phyloP scores from a whole-genome alignment of 1,284 basidiomycete species.

The Ceraceosorus guamensis region DNA sequence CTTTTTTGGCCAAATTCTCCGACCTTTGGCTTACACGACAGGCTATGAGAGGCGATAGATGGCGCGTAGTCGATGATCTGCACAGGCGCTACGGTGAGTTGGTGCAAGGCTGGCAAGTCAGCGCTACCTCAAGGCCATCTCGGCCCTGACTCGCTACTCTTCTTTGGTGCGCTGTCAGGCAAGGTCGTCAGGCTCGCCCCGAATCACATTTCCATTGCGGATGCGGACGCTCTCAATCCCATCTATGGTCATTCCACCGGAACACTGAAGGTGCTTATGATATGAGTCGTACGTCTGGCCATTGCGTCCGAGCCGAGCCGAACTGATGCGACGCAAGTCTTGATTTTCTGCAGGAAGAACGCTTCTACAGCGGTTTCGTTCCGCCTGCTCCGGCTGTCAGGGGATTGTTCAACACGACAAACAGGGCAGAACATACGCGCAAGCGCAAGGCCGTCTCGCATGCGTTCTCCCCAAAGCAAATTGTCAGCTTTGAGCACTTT shows the following conservation, averaged over 20 bases:
- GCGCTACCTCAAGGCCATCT: no score
- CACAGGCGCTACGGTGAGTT: slow-evolving; percentile 67
- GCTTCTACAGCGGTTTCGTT: slow-evolving; percentile 54
- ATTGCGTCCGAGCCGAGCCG: not conserved
- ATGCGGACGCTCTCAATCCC: slow-evolving; percentile 50
- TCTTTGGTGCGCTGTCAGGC: no score
- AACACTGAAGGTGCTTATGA: slow-evolving; percentile 36
- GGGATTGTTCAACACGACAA: slow-evolving; percentile 75
- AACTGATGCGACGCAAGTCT: not conserved
- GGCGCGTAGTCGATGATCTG: slow-evolving; percentile 65
- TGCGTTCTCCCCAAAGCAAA: slow-evolving; percentile 60
- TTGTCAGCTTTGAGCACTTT: slow-evolving; percentile 37
- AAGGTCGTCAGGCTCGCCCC: slow-evolving; percentile 76
- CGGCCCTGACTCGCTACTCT: not conserved
- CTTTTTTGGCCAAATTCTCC: slow-evolving; percentile 65
- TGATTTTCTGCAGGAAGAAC: not conserved
- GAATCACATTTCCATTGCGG: slow-evolving; percentile 74
- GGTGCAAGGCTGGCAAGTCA: not conserved
- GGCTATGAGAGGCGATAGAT: slow-evolving; percentile 64
- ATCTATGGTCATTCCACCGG: slow-evolving; percentile 32
- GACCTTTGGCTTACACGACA: slow-evolving; percentile 69
- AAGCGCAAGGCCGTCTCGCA: slow-evolving; percentile 83
- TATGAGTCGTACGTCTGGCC: slow-evolving; percentile 60
- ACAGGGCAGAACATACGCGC: slow-evolving; percentile 70
- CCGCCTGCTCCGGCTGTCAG: slow-evolving; percentile 46